Evolutionary conservation across 352 stramenopile species (phyloP), one percentile per base, ranked within the genome.

Genomic region (Globisporangium viniferum): DNA sequence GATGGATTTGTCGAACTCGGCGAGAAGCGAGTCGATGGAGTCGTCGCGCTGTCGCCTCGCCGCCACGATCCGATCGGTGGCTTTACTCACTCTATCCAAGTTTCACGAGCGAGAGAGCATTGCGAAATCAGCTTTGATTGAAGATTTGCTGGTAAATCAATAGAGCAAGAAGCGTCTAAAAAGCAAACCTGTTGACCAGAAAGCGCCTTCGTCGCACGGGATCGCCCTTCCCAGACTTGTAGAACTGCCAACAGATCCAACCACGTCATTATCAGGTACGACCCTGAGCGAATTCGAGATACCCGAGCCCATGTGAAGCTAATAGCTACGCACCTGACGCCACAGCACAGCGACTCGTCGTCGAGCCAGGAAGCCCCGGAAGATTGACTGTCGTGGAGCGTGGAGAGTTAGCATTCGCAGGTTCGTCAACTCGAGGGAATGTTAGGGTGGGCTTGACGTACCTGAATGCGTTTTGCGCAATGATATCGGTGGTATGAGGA

Each of bases 1-100:
- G 57, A 94, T 64, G 1, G 83, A 92, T 18, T 77, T 76, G 57
- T 95, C 87, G 35, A 96, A 89, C 65, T 95, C 83, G 0, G 71
- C 78, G 2, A 96, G 75, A n/a, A 96, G 70, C 5, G 76, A 78
- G 66, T 96, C 89, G 66, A 96, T 89, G 9, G 87, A 95, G 68
- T 96, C 87, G 62, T 91, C 80, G 2, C 79, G 76, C 24, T 79
- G 77, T 15, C 72, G 70, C 75, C 93, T 90, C 6, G 83, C 84
- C 5, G 68, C 58, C 31, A 92, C 74, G 10, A 94, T 68, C 29
- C 81, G 77, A 60, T 89, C 73, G 0, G 82, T 82, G 27, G 88
- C 85, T 44, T 79, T 77, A 2, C 71, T 69, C 39, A 95, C 76
- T 76, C 85, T 93, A 41, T 12, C 12, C 12, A 33, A 0, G 22